Evolutionary conservation across 2,329 filamentous ascomycete species (phyloP).

Genomic region (Didymella pinodella): DNA sequence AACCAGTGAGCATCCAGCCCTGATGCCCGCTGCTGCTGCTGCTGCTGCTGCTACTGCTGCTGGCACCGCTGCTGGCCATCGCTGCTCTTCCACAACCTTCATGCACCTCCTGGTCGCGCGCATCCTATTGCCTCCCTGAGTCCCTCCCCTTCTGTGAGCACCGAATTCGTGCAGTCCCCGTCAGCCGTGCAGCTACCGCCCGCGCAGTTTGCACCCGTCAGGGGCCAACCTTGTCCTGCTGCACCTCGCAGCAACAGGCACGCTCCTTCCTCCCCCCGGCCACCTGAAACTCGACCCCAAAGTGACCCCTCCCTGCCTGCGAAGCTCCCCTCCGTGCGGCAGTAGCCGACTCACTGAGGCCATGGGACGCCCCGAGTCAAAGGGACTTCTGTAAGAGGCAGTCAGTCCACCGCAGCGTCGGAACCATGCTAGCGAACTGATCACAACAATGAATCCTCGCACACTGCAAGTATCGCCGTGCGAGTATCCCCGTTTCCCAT

Average conservation of each 20-base stretch:
- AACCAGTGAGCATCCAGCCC: too few species aligned
- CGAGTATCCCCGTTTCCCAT: background rate
- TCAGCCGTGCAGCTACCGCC: background rate
- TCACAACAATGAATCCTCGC: background rate
- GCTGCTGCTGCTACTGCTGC: background rate
- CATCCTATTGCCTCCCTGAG: background rate
- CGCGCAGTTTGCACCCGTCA: background rate
- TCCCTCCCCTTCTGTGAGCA: background rate
- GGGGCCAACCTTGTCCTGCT: constrained; percentile 11
- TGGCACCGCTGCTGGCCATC: background rate
- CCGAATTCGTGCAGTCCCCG: constrained; percentile 1
- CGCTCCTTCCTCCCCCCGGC: constrained; percentile 2
- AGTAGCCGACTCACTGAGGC: constrained; percentile 10
- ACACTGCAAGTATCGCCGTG: background rate
- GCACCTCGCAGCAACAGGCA: constrained; percentile 9
- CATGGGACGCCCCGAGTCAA: constrained; percentile 8
- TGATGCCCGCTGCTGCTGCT: background rate
- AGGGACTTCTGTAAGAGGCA: background rate
- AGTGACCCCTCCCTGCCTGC: constrained; percentile 2
- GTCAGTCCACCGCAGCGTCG: constrained; percentile 1
- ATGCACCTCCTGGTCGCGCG: background rate
- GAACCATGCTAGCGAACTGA: constrained; percentile 6
- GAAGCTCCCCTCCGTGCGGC: constrained; percentile 13
- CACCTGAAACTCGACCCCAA: constrained; percentile 15
- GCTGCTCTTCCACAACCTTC: background rate